Evolutionary conservation across 2,329 filamentous ascomycete species (phyloP), one percentile per base, ranked within the genome.

Genomic region (Dactylonectria estremocensis): DNA sequence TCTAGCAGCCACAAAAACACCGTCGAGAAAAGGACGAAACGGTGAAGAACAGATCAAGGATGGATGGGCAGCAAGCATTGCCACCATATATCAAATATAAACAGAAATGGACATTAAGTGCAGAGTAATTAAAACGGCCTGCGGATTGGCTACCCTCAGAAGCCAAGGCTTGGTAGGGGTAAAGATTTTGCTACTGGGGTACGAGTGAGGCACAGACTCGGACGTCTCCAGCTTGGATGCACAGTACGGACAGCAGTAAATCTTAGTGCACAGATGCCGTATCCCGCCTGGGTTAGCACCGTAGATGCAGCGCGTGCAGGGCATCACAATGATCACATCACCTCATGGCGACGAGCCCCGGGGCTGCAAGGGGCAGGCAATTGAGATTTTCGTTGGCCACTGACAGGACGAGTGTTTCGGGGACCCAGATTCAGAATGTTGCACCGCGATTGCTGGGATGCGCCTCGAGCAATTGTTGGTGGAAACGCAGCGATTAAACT

Each of bases 391-490:
- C 49, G 40, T 33, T 57, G 45, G 45, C 54, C 28, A 37, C 40
- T 35, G 10, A 35, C 49, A 24, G 33, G 45, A 48, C 52, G 33
- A 31, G 56, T 45, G 64, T 66, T 66, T 66, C 58, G 58, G 64
- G 58, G 64, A 18, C 56, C 64, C 64, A 57, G 58, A 66, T 61
- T 8, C 45, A 66, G 64, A 55, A 55, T 57, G 45, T 66, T 52
- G 64, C 40, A 31, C 64, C 64, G 64, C 37, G 45, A 55, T 40
- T 53, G 37, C 45, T 61, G 24, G 31, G 52, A 50, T 63, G 13
- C 48, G 33, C 33, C 22, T 46, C 37, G 53, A 52, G 28, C 54
- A 37, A 65, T 56, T 49, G 63, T 65, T 65, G 56, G 63, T 61
- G 63, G 63, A 65, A 65, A 61, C 5, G 14, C 4, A 35, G 45